Evolutionary conservation across 129 eudicot genomes (phyloP).

Genomic region (Artemisia tridentata): DNA sequence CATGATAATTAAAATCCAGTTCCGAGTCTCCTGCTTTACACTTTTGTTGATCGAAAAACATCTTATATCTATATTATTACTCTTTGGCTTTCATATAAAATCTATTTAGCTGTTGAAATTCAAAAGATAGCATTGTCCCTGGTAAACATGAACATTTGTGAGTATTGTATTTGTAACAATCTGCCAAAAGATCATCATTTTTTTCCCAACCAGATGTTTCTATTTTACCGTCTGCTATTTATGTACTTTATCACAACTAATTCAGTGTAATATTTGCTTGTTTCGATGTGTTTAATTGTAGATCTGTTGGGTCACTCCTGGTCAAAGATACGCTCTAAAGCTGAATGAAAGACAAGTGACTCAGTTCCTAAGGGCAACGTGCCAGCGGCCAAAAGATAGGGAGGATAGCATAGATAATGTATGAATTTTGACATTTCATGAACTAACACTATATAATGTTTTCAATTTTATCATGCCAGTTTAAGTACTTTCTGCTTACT

Average conservation of each 20-base stretch:
- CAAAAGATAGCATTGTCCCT: no score
- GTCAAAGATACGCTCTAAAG: conserved; percentile 55
- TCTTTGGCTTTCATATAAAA: no score
- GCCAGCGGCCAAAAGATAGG: conserved; percentile 53
- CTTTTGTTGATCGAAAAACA: no score
- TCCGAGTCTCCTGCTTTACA: no score
- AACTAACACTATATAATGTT: background rate
- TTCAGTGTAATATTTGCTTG: background rate
- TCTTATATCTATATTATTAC: no score
- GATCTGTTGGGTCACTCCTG: conserved; percentile 46
- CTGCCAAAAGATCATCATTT: no score
- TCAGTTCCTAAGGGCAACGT: conserved; percentile 52
- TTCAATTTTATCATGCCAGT: background rate
- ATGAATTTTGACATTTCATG: background rate
- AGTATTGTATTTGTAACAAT: no score
- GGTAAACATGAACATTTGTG: no score
- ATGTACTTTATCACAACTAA: background rate
- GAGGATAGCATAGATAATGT: conserved; percentile 35
- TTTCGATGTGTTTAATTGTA: background rate
- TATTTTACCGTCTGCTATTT: background rate
- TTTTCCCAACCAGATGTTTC: no score
- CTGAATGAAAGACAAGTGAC: conserved; percentile 64
- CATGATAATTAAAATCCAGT: no score
- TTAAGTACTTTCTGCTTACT: background rate
- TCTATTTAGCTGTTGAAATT: no score